Conservation (phyloP, 176 grass and related monocot genomes). For the Avena insularis region DNA sequence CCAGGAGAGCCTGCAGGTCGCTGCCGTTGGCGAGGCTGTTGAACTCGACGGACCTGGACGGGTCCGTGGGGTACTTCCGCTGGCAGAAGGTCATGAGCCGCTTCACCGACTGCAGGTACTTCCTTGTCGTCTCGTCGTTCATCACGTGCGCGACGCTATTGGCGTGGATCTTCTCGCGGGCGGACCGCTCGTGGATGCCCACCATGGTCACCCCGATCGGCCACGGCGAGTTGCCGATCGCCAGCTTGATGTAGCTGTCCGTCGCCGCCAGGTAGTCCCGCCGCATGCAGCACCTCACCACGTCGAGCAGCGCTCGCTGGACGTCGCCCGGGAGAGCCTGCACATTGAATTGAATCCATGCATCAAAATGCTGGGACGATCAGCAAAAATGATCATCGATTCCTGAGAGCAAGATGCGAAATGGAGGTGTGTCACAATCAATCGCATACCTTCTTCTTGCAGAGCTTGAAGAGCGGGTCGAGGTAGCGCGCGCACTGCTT, state of each 20-base stretch:
- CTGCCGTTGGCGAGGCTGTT: slow-evolving; percentile 86
- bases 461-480: slow-evolving; percentile 73
- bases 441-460: slow-evolving; percentile 59
- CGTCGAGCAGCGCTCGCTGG: slow-evolving; percentile 50
- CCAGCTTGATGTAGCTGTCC: slow-evolving; percentile 76
- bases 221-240: slow-evolving; percentile 96
- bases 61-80: slow-evolving; percentile 67
- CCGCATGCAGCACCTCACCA: slow-evolving; percentile 67
- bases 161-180: slow-evolving; percentile 78
- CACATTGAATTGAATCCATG: background rate
- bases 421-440: background rate
- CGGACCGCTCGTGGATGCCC: slow-evolving; percentile 84
- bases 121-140: slow-evolving; percentile 83
- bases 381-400: no score
- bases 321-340: slow-evolving; percentile 70
- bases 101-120: slow-evolving; percentile 82
- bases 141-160: slow-evolving; percentile 88
- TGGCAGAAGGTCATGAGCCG: slow-evolving; percentile 80
- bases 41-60: slow-evolving; percentile 86
- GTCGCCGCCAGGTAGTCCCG: slow-evolving; percentile 75
- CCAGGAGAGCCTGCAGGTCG: slow-evolving; percentile 66
- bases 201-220: slow-evolving; percentile 92
- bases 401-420: background rate
- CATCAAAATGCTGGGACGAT: no score
- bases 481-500: slow-evolving; percentile 84